Evolutionary conservation across 345 rosid genomes (phyloP), one percentile per base, ranked within the genome.

Genomic region (Gossypium australe): DNA sequence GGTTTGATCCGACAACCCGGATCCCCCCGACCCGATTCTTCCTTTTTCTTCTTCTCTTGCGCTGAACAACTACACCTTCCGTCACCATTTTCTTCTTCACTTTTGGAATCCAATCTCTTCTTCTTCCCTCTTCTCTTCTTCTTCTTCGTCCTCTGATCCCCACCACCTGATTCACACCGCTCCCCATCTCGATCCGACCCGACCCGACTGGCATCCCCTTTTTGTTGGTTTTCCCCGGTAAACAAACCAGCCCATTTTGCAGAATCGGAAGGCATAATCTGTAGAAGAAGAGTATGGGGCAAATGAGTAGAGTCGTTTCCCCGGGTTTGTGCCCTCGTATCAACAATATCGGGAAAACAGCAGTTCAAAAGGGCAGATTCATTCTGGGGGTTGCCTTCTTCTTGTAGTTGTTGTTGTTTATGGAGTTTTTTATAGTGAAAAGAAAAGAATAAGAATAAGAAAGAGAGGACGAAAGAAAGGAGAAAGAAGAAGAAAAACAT

Each of bases 61-160:
- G 72, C 76, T 34, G 18, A 67, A 77, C 38, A 74, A 51, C 47
- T 12, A 62, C 48, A 64, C 72, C 69, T 78, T 7, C 65, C 88
- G 63, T 80, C 83, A 11, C 79, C 71, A 41, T 67, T 75, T 76
- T 71, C 86, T 43, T 76, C 81, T 34, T 84, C 86, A 55, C 70
- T 77, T 65, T 58, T 83, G 55, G 7, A 75, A n/a, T 77, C 73
- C 57, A 81, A 58, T 20, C 74, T 69, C 80, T 76, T 78, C 79
- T 85, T 88, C 89, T 84, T 83, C 77, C 76, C 78, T 76, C 82
- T 81, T 84, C 87, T 89, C 87, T 87, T 86, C 89, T 82, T 88
- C 80, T 70, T 80, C 80, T 74, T 79, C 77, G 71, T 81, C 81
- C 71, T 86, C 80, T 74, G 76, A 66, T 82, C 85, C 63, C 67